Evolutionary conservation across 495 filamentous ascomycete species (phyloP), one percentile per base, ranked within the genome.

Genomic region (Hyaloscypha finlandica): DNA sequence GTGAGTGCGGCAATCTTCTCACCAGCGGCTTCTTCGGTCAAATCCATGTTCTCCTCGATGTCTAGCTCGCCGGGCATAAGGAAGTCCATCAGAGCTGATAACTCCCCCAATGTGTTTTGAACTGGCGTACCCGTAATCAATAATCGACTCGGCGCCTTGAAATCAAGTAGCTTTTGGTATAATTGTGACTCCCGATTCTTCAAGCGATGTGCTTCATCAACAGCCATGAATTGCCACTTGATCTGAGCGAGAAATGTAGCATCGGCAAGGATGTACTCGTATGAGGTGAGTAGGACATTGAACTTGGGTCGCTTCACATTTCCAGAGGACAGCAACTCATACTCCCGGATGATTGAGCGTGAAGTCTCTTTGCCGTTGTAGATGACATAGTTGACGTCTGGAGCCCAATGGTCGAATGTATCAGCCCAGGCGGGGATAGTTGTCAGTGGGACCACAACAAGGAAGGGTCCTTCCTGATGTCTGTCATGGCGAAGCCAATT

Each of bases 361-460:
- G 96, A 87, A 31, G 86, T 84, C 73, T 93, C 89, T 54, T 90
- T 94, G 58, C 96, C 95, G 59, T 90, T 94, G 77, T 99, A 99
- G 54, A 97, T 91, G 61, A 99, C 91, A 77, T 97, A 98, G 76
- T 99, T 98, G 65, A 98, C 73, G 72, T 98, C 95, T 0, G 95
- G 95, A 6, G 95, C 89, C 95, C 95, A 99, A 67, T 92, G 80
- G 74, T 97, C 95, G 77, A 99, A 96, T 0, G 95, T 99, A 69
- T 98, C 96, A 9, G 92, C 93, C 95, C 95, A 99, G 12, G 95
- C 92, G 11, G 95, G 94, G 78, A 99, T 94, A 20, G 96, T 97
- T 25, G 94, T 97, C 32, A 98, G 82, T 3, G 95, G 95, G 14
- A 97, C 95, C 30, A 99, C 92, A 52, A 97, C 93, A 39, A 99